Percentiles rank a stretch among this genome's conserved stretches.
Evolutionary conservation across 2,329 filamentous ascomycete species (phyloP).

Genomic region (Dendryphion nanum): DNA sequence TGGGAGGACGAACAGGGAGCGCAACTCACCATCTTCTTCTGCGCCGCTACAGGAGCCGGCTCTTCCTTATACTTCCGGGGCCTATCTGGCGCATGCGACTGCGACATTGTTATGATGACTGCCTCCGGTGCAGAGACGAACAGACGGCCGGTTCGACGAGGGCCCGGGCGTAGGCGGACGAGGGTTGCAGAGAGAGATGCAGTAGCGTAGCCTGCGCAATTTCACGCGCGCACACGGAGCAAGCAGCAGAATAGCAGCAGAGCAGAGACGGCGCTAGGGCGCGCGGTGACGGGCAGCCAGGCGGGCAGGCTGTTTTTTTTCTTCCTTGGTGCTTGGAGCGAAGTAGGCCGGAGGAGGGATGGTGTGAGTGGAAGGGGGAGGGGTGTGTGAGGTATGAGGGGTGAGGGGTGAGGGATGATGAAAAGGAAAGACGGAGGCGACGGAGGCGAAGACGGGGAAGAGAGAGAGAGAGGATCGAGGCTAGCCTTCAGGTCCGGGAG

Average conservation of each 20-base stretch:
- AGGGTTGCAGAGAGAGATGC: conserved; percentile 27
- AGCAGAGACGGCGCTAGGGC: conserved; percentile 5
- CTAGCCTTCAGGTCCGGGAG: not conserved
- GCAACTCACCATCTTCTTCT: conserved; percentile 43
- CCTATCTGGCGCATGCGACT: conserved; percentile 41
- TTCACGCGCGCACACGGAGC: conserved; percentile 15
- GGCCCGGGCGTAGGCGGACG: conserved; percentile 24
- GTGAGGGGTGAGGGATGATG: not conserved
- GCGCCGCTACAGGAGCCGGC: conserved; percentile 44
- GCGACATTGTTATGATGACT: conserved; percentile 44
- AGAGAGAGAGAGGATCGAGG: not conserved
- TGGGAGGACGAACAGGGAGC: conserved; percentile 28
- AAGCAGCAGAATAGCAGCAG: not conserved
- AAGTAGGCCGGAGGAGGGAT: not conserved
- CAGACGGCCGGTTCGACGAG: conserved; percentile 31
- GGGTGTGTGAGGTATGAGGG: not conserved
- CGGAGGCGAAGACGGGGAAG: not conserved
- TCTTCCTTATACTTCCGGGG: conserved; percentile 46
- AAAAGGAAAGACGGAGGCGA: not conserved
- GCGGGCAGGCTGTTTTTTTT: not conserved
- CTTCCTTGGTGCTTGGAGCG: not conserved
- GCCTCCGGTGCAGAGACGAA: conserved; percentile 20
- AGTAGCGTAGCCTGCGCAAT: conserved; percentile 41
- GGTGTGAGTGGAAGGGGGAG: not conserved
- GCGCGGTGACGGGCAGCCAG: conserved; percentile 9